Base-by-base conservation (phyloP, 805 yeast genomes). In the Trichomonascus vanleenenianus region DNA sequence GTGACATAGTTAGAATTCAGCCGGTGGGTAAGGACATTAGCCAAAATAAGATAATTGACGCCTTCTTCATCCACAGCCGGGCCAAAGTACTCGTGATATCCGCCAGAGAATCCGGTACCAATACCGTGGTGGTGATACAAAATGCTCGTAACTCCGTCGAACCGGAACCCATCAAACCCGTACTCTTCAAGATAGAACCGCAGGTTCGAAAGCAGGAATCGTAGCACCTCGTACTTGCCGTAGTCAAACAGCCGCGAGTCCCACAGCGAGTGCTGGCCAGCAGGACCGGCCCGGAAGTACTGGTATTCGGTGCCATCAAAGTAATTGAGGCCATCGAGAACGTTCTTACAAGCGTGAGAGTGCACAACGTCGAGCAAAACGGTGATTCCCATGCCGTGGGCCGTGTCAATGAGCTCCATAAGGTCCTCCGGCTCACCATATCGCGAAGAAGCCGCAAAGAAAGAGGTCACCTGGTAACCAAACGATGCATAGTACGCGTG, bases 401-500 rank as follows among this genome's bases (percentile, higher is more conserved):
- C 97, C 3, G 85, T 79, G 64, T 93, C 98, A 40, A 91, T 76
- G 54, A 91, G 76, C 62, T 85, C 88, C 64, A 85, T 89, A 58
- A 91, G 72, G 42, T 93, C 97, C 56, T 93, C 97, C 2, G 98
- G 97, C 0, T 96, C 79, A 25, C 98, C 98, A 57, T 73, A 93
- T 51, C 98, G 75, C 6, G 97, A 89, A 44, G 93, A 81, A 19
- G 76, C 73, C 1, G 97, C 97, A 62, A 85, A 91, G 62, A 91
- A 93, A 49, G 83, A 85, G 18, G 97, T 89, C 22, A 91, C 81
- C 64, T 91, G 98, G 63, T 91, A 91, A n/a, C 98, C 98, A 62
- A 91, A 91, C 2, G 96, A 86, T 1, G 97, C 98, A 63, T 91
- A 91, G 62, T 91, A 91, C 1, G 98, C 97, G 63, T 91, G 98